A percentile compares a stretch with the other conserved stretches of the same genome.
Evolutionary conservation across 2,329 filamentous ascomycete genomes (phyloP).

Genomic region (Trichoderma atrobrunneum): DNA sequence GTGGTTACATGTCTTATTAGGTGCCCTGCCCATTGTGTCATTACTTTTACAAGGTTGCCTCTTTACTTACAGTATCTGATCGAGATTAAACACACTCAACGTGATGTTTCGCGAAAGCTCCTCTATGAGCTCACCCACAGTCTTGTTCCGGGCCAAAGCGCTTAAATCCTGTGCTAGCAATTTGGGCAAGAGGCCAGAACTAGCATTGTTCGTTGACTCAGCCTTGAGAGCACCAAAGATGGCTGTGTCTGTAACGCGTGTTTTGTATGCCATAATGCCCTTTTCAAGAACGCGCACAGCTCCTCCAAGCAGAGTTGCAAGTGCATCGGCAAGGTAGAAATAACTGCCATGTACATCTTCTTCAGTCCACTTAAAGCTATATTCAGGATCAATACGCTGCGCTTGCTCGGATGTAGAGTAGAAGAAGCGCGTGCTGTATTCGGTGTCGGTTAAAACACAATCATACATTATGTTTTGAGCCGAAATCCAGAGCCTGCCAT

Average conservation of each 20-base stretch:
- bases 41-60: neutral
- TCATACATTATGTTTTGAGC: neutral
- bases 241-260: neutral
- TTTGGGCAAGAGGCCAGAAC: neutral
- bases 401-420: neutral
- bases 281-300: neutral
- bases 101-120: neutral
- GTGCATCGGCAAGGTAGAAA: neutral
- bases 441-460: neutral
- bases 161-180: neutral
- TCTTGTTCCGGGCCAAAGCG: neutral
- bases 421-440: neutral
- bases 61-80: neutral
- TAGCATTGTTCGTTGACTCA: neutral
- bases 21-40: neutral
- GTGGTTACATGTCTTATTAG: neutral
- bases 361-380: neutral
- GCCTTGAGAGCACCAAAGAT: neutral
- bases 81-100: neutral
- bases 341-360: neutral
- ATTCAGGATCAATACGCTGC: neutral
- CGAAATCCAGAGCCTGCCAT: neutral
- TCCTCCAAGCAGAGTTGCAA: neutral
- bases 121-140: neutral
- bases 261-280: neutral